phyloP scores from a whole-genome alignment of 345 rosid genomes.

The Eutrema japonicum region DNA sequence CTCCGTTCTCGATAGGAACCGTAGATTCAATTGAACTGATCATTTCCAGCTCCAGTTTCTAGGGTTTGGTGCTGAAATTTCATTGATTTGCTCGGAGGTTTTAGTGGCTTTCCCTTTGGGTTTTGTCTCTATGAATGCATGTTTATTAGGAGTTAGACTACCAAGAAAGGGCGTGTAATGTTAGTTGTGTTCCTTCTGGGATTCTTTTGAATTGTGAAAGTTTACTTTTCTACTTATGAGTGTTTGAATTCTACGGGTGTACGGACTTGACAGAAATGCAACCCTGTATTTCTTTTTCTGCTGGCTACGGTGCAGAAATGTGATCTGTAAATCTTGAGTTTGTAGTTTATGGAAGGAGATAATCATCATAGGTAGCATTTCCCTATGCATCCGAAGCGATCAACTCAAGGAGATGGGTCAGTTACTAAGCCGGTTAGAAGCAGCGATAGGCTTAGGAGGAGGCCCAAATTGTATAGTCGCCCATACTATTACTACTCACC shows the following conservation, averaged over 20 bases:
- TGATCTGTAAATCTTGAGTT: slow-evolving; percentile 32
- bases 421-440: slow-evolving; percentile 83
- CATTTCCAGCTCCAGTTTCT: slow-evolving; percentile 29
- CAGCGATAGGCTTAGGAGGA: slow-evolving; percentile 91
- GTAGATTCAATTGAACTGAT: slow-evolving; percentile 30
- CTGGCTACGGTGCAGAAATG: slow-evolving; percentile 19
- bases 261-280: slow-evolving; percentile 5
- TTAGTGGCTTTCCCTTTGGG: slow-evolving; percentile 32
- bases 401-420: slow-evolving; percentile 88
- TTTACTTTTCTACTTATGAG: neutral
- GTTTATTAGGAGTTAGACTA: neutral
- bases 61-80: slow-evolving; percentile 35
- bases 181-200: slow-evolving; percentile 21
- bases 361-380: slow-evolving; percentile 50
- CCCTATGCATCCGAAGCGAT: slow-evolving; percentile 81
- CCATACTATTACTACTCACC: slow-evolving; percentile 69
- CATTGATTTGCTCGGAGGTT: slow-evolving; percentile 32
- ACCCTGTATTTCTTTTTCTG: neutral
- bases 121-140: slow-evolving; percentile 34
- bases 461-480: slow-evolving; percentile 73
- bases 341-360: slow-evolving; percentile 60
- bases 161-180: neutral
- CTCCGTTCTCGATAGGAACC: neutral
- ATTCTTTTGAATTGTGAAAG: neutral
- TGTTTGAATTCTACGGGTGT: slow-evolving; percentile 1